Evolutionary conservation across 495 filamentous ascomycete species (phyloP), one percentile per base, ranked within the genome.

Genomic region (Penicillium samsonianum): DNA sequence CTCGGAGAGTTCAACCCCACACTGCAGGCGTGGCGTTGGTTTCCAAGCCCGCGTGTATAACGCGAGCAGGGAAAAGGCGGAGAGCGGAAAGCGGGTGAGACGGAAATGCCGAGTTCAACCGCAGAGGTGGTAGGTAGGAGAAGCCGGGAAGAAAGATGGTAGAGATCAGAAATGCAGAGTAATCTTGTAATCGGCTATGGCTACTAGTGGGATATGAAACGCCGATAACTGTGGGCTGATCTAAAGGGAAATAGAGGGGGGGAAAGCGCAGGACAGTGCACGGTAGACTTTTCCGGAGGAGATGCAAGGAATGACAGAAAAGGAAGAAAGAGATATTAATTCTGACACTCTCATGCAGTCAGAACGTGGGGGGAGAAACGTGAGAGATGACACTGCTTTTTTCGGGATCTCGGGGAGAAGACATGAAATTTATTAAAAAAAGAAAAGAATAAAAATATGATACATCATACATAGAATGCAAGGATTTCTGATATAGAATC

Each of bases 31-130:
- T 57, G 59, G 64, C 64, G 56, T 54, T 38, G 55, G 40, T 42
- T 17, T 37, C 47, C 48, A 50, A 61, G 56, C 25, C 48, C 22
- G 46, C 47, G 28, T 30, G 28, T 44, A 41, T 20, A 37, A 17
- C 9, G 40, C 40, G 9, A 43, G 12, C 16, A 17, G 43, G 19
- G 19, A 16, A 31, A 38, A 52, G 30, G 30, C 30, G 44, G 37
- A 14, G 12, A 17, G 22, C 50, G 49, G 33, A 38, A 10, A 40
- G 33, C 33, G 35, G 49, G 45, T 53, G 37, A 62, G 43, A 63
- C 44, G 22, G 52, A 38, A 59, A 64, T 57, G 55, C 46, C 55
- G 58, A 57, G 47, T 56, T 47, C 37, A 53, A 53, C 57, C 57
- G 54, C 43, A 25, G 22, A 51, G 61, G 52, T n/a, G 47, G 35